Conservation (phyloP, 768 basidiomycete species). For the Phlebiopsis flavidoalba region DNA sequence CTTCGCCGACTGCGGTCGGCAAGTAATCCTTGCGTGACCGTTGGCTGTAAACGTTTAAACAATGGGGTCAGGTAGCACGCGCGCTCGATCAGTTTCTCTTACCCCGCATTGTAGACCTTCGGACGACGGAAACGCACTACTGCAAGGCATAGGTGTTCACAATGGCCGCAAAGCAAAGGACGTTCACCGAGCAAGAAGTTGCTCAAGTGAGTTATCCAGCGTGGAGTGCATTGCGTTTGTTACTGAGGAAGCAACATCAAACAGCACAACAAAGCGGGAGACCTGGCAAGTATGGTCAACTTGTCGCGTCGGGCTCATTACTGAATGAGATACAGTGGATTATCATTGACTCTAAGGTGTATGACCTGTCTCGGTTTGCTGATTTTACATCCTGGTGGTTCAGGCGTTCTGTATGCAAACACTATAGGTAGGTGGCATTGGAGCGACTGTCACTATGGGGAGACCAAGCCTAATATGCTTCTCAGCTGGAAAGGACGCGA, state of each 20-base stretch:
- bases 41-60: not conserved
- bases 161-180: constrained; percentile 12
- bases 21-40: not conserved
- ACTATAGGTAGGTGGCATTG: constrained; percentile 48
- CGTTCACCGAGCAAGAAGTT: constrained; percentile 18
- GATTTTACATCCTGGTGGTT: constrained; percentile 84
- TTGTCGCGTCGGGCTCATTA: not conserved
- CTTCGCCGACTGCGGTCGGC: not conserved
- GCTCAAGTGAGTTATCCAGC: constrained; percentile 13
- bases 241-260: not conserved
- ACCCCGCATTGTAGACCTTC: not conserved
- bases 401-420: constrained; percentile 63
- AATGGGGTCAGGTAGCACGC: not conserved
- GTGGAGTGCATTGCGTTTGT: not conserved
- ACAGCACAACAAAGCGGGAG: constrained; percentile 84
- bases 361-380: constrained; percentile 76
- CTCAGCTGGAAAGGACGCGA: constrained; percentile 68
- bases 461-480: not conserved
- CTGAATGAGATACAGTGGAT: constrained; percentile 54
- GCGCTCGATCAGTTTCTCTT: not conserved
- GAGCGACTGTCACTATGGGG: not conserved
- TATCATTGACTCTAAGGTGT: constrained; percentile 75
- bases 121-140: not conserved
- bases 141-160: not conserved
- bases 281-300: constrained; percentile 50